phyloP scores from a whole-genome alignment of 2,329 filamentous ascomycete genomes.

The Fusarium odoratissimum region DNA sequence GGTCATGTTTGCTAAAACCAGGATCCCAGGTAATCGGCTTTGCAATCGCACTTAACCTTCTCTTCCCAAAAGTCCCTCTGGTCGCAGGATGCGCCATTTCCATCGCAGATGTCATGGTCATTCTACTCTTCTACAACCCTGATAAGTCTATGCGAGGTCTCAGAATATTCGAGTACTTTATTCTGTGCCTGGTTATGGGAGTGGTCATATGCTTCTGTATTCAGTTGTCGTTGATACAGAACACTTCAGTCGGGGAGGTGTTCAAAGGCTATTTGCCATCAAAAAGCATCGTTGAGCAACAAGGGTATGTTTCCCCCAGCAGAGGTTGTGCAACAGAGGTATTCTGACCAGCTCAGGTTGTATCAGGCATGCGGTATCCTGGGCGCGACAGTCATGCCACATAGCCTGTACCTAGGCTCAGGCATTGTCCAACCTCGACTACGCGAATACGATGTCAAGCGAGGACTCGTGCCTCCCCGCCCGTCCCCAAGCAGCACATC shows the following conservation, averaged over 20 bases:
- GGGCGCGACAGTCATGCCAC: constrained; percentile 80
- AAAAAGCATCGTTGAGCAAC: constrained; percentile 64
- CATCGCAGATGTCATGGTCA: constrained; percentile 74
- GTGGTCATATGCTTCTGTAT: constrained; percentile 79
- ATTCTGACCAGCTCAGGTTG: not conserved
- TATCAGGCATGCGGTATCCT: constrained; percentile 82
- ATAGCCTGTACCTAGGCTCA: constrained; percentile 75
- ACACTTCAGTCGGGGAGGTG: constrained; percentile 67
- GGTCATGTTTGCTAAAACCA: not conserved
- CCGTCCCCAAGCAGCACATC: not conserved
- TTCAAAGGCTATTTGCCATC: constrained; percentile 75
- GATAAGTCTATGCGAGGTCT: constrained; percentile 66
- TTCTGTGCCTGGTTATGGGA: constrained; percentile 71
- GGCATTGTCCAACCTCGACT: constrained; percentile 76
- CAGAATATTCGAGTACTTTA: constrained; percentile 72
- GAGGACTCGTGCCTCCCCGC: not conserved
- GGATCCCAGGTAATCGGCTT: constrained; percentile 70
- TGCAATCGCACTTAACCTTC: constrained; percentile 75
- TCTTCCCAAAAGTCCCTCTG: constrained; percentile 71
- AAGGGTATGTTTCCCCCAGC: constrained; percentile 55
- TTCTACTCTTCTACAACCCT: constrained; percentile 74
- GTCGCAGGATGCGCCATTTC: constrained; percentile 76
- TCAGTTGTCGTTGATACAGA: constrained; percentile 71
- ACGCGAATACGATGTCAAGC: constrained; percentile 65
- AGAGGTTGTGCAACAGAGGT: rapidly evolving